A percentile compares a stretch with the other conserved stretches of the same genome.
phyloP scores from a whole-genome alignment of 179 eudicot species.

The Drosera spatulata region DNA sequence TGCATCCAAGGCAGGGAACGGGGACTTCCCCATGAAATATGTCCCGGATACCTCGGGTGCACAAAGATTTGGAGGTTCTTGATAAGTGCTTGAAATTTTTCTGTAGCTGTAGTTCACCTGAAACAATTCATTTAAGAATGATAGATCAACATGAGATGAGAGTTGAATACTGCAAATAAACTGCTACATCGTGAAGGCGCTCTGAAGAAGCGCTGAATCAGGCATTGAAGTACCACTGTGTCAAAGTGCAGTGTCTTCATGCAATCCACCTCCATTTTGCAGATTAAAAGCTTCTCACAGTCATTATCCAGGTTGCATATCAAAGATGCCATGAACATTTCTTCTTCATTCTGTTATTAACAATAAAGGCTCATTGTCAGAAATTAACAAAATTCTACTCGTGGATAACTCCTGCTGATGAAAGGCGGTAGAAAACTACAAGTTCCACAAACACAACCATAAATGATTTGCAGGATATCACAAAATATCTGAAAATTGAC shows the following conservation, averaged over 20 bases:
- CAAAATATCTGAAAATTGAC: no score
- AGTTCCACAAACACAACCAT: no score
- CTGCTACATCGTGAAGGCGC: no score
- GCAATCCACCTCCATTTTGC: constrained; percentile 89
- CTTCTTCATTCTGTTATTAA: constrained; percentile 58
- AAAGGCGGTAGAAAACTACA: no score
- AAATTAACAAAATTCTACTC: neutral
- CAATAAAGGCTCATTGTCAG: neutral
- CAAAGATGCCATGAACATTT: constrained; percentile 77
- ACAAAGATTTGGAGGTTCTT: constrained; percentile 25
- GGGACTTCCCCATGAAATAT: constrained; percentile 70
- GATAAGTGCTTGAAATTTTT: constrained; percentile 22
- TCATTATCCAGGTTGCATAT: constrained; percentile 83
- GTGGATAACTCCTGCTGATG: neutral
- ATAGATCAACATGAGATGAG: no score
- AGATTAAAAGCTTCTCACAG: constrained; percentile 77
- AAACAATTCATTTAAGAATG: constrained; percentile 4
- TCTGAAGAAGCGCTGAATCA: constrained; percentile 1
- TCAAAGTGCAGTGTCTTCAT: constrained; percentile 77
- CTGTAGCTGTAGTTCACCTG: constrained; percentile 31
- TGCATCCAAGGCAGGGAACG: constrained; percentile 76
- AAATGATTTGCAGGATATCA: no score
- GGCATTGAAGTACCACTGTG: constrained; percentile 54
- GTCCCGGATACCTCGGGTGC: constrained; percentile 44
- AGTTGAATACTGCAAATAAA: no score